Base-by-base conservation (phyloP, 257 asterid genomes). In the Pogostemon cablin region DNA sequence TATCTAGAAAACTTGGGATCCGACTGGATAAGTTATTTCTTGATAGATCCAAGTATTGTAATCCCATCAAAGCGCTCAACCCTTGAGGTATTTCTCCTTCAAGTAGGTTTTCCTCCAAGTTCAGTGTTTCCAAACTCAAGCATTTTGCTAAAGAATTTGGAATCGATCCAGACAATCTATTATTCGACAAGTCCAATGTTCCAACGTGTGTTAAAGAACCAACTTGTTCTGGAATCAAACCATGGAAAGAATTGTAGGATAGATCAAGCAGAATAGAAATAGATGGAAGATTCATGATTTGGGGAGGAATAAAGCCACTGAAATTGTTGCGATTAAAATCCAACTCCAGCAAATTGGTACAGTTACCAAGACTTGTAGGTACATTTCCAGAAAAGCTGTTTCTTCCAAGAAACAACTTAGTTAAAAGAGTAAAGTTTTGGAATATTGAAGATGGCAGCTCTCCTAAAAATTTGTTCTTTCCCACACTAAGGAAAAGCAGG, bases 41-140 rank as follows among this genome's bases (percentile, higher is more conserved):
- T 3, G 79, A 46, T 2, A 59, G 60, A 15, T 70, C 75, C 39
- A 78, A 37, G 0, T 59, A 53, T 50, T 10, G 64, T 1, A 81
- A 37, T 2, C 85, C 82, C 71, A 9, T 68, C 75, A 81, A 52
- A 50, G 72, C 64, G 56, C 77, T 72, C 48, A 81, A 15, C 5
- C 69, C 67, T 1, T 8, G 3, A 42, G 85, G 83, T 3, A 81
- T 25, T 62, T 75, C 17, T 7, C 85, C 85, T 32, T 67, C 50
- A 0, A 81, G 67, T 12, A 11, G 2, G 57, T 81, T 81, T 0
- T 35, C 62, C 15, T 55, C 38, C 2, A 81, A 53, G 52, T 52
- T 7, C 9, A 81, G 80, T 0, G 2, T 20, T 46, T 48, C 25
- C 75, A 81, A 65, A 40, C 71, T 71, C 4, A 5, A 17, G 38